Conservation (phyloP, 2,329 filamentous ascomycete species). For the Cordyceps javanica region DNA sequence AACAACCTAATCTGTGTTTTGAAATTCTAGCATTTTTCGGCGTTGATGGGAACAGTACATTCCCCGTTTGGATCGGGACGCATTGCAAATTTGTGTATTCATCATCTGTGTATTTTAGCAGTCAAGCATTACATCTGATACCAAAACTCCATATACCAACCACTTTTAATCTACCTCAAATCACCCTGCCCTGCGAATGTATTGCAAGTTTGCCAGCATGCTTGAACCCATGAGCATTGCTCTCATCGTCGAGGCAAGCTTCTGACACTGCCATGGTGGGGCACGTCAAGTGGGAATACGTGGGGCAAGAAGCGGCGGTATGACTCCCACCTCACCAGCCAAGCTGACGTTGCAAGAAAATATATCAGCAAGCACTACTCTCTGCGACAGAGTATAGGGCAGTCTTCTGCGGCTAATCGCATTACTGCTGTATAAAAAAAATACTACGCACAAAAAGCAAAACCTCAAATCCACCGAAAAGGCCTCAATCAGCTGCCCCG, state of each 20-base stretch:
- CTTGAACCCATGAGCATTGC: neutral
- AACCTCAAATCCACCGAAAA: neutral
- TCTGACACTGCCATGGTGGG: neutral
- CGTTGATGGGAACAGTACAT: neutral
- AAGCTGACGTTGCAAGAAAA: neutral
- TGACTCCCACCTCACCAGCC: slow-evolving; percentile 1
- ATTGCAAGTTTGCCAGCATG: neutral
- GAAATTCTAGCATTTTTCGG: neutral
- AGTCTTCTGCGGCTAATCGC: no score
- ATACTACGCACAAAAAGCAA: no score
- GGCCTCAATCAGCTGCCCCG: neutral
- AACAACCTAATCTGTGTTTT: neutral
- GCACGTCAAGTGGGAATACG: neutral
- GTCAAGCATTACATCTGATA: slow-evolving; percentile 6
- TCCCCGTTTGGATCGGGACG: neutral
- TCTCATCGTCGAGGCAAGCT: neutral
- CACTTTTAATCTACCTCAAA: neutral
- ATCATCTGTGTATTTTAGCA: slow-evolving; percentile 1
- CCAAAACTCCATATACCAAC: neutral
- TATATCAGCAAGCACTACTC: neutral
- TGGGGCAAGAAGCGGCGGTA: slow-evolving; percentile 6
- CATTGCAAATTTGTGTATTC: neutral
- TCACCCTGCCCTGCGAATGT: neutral
- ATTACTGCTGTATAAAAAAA: no score
- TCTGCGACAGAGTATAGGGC: neutral